A percentile compares a stretch with the other conserved stretches of the same genome.
Evolutionary conservation across 2,329 filamentous ascomycete genomes (phyloP).

Genomic region (Clonostachys rosea): DNA sequence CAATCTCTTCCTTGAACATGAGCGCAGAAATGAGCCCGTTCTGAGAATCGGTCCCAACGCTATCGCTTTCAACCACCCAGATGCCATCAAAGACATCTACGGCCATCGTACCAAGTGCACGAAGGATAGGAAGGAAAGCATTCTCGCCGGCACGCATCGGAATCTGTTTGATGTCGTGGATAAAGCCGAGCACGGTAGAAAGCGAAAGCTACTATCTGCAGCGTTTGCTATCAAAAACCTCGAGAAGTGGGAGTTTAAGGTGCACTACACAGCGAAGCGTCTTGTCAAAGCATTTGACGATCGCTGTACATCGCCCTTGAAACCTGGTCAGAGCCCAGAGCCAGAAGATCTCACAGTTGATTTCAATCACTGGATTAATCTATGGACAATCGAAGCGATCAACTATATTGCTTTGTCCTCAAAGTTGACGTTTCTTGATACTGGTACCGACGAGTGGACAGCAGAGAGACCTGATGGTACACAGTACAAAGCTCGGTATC

Average conservation of each 20-base stretch:
- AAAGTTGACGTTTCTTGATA: background rate
- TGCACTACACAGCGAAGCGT: background rate
- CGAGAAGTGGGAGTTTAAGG: conserved; percentile 1
- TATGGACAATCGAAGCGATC: conserved; percentile 1
- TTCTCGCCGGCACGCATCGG: background rate
- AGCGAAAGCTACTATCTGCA: background rate
- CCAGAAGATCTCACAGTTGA: background rate
- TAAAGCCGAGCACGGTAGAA: background rate
- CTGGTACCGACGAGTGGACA: background rate
- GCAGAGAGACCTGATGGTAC: background rate
- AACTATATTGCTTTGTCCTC: background rate
- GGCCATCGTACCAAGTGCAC: conserved; percentile 12
- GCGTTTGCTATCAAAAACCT: conserved; percentile 1
- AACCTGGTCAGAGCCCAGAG: too few species aligned
- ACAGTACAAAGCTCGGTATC: background rate
- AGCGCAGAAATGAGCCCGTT: background rate
- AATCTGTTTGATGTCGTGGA: background rate
- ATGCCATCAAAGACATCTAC: conserved; percentile 43
- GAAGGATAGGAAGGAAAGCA: background rate
- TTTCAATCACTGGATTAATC: background rate
- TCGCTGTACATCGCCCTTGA: background rate
- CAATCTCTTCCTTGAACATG: background rate
- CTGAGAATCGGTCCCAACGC: conserved; percentile 28
- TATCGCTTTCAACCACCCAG: conserved; percentile 30
- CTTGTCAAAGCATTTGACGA: background rate